These are phyloP conservation scores for Scheffersomyces amazonensis DNA, from an alignment of 805 yeast genomes.

Conservation along the genomic window DNA sequence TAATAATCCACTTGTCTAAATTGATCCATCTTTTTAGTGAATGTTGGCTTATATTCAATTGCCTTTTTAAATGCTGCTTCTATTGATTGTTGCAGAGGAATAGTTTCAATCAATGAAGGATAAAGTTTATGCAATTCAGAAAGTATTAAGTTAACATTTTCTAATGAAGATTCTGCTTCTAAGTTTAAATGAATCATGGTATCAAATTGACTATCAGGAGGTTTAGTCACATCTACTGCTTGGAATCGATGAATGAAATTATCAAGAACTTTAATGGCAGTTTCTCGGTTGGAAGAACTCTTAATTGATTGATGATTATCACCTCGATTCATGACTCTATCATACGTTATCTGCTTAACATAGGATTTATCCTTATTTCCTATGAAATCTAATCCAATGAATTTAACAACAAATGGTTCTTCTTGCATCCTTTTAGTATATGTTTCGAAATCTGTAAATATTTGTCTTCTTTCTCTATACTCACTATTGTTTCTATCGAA, in stretches of 20 bases:
- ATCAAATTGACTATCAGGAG: slow-evolving; percentile 72
- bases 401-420: slow-evolving; percentile 39
- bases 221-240: slow-evolving; percentile 40
- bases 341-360: slow-evolving; percentile 51
- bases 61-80: slow-evolving; percentile 52
- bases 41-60: slow-evolving; percentile 50
- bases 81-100: slow-evolving; percentile 38
- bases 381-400: slow-evolving; percentile 69
- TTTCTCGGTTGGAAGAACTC: slow-evolving; percentile 43
- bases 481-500: slow-evolving; percentile 85
- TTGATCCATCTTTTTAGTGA: slow-evolving; percentile 30
- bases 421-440: slow-evolving; percentile 38
- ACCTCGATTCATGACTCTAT: slow-evolving; percentile 68
- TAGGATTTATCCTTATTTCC: slow-evolving; percentile 19
- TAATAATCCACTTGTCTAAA: slow-evolving; percentile 1
- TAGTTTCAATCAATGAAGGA: slow-evolving; percentile 35
- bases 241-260: slow-evolving; percentile 74
- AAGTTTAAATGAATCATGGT: slow-evolving; percentile 56
- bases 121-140: slow-evolving; percentile 33
- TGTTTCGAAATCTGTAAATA: slow-evolving; percentile 49
- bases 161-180: slow-evolving; percentile 33
- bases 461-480: slow-evolving; percentile 61
- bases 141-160: slow-evolving; percentile 48
- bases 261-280: slow-evolving; percentile 61
- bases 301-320: slow-evolving; percentile 87